phyloP scores from a whole-genome alignment of 352 stramenopile genomes.

The Phytopythium cucurbitacearum region DNA sequence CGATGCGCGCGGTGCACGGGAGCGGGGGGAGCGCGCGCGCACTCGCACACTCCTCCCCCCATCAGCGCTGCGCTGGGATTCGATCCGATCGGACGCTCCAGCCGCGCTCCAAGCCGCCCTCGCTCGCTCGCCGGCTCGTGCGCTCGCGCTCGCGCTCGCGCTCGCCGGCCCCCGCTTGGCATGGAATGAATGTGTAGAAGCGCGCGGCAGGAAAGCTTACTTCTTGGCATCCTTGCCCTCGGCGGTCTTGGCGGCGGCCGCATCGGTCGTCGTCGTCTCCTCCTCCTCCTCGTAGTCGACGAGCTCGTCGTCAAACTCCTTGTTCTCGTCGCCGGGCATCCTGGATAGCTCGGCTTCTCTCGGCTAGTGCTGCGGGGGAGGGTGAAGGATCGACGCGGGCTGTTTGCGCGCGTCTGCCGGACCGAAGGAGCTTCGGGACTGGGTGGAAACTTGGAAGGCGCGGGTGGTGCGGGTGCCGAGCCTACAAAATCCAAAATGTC shows the following conservation, averaged over 20 bases:
- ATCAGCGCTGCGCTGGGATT: too few relatives aligned
- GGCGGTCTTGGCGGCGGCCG: slow-evolving; percentile 58
- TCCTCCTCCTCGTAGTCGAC: slow-evolving; percentile 89
- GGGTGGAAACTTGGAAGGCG: neutral
- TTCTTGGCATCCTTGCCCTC: slow-evolving; percentile 89
- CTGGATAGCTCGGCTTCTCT: slow-evolving; percentile 14
- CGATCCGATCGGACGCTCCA: neutral
- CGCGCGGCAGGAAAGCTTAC: slow-evolving; percentile 46
- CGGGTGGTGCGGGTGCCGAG: slow-evolving; percentile 1
- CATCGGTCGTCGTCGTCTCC: slow-evolving; percentile 59
- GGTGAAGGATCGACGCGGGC: neutral
- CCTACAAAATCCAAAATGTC: slow-evolving; percentile 17
- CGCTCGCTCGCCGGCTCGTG: slow-evolving; percentile 8
- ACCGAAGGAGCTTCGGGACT: neutral
- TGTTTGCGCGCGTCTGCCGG: neutral
- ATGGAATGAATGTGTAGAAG: slow-evolving; percentile 5
- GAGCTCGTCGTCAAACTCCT: slow-evolving; percentile 87
- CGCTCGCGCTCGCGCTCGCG: slow-evolving; percentile 3
- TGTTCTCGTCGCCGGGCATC: slow-evolving; percentile 84
- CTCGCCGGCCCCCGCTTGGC: slow-evolving; percentile 1
- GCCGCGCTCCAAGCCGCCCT: slow-evolving; percentile 4
- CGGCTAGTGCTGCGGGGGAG: slow-evolving; percentile 1
- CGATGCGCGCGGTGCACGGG: neutral
- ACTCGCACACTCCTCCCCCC: too few relatives aligned
- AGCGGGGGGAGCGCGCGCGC: too few relatives aligned